A percentile compares a stretch with the other conserved stretches of the same genome.
Conservation (phyloP, 106 monocot genomes). For the Dioscorea alata region DNA sequence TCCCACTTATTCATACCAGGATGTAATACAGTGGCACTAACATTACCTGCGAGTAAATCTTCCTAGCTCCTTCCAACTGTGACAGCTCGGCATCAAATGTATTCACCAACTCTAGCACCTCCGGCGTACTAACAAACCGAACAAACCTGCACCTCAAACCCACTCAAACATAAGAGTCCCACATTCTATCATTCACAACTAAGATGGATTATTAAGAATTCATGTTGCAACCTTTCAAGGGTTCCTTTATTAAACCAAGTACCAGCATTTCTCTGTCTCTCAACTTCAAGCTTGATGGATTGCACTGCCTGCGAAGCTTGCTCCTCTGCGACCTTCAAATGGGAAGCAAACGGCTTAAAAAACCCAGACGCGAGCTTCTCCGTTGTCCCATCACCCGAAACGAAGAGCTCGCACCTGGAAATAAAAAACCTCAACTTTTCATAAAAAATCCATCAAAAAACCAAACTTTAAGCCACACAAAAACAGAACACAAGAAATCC, state of each 20-base stretch:
- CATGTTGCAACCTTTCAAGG: slow-evolving; percentile 53
- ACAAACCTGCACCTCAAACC: slow-evolving; percentile 65
- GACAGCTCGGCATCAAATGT: slow-evolving; percentile 90
- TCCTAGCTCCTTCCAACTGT: slow-evolving; percentile 87
- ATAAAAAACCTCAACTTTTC: background rate
- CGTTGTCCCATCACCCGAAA: slow-evolving; percentile 68
- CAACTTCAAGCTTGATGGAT: slow-evolving; percentile 55
- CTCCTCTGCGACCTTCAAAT: slow-evolving; percentile 82
- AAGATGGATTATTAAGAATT: background rate
- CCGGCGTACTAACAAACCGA: slow-evolving; percentile 94
- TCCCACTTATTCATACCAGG: background rate
- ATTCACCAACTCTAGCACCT: slow-evolving; percentile 82
- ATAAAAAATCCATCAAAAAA: slow-evolving; percentile 4
- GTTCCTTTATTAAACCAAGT: slow-evolving; percentile 82
- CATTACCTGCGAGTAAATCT: slow-evolving; percentile 69
- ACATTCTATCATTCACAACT: background rate
- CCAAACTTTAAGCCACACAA: background rate
- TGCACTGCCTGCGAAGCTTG: slow-evolving; percentile 39
- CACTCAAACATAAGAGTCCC: background rate
- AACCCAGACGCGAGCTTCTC: slow-evolving; percentile 91
- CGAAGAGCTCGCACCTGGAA: slow-evolving; percentile 84
- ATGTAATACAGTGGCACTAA: background rate
- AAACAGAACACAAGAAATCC: background rate
- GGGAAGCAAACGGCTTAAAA: slow-evolving; percentile 81
- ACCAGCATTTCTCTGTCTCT: slow-evolving; percentile 23